A percentile compares a stretch with the other conserved stretches of the same genome.
phyloP scores from a whole-genome alignment of 169 alveolate genomes.

The Cryptosporidium sp. region DNA sequence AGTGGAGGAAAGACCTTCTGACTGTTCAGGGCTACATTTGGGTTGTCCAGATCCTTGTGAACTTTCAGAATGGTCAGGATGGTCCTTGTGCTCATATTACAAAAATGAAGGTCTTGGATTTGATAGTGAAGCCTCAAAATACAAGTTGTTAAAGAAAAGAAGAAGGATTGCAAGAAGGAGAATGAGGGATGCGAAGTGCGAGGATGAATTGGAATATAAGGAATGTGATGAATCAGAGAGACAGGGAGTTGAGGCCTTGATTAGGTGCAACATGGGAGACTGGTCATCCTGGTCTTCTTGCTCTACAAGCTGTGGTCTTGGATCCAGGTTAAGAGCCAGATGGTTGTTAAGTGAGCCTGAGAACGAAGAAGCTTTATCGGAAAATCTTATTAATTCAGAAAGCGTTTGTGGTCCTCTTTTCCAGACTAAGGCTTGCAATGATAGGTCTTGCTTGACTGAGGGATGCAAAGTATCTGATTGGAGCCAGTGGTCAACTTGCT shows the following conservation, averaged over 20 bases:
- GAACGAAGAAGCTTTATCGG: constrained; percentile 44
- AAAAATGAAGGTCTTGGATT: not conserved
- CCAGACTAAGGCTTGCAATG: constrained; percentile 51
- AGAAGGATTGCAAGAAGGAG: not conserved
- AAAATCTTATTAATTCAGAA: constrained; percentile 27
- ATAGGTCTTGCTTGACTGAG: constrained; percentile 46
- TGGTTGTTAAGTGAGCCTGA: constrained; percentile 76
- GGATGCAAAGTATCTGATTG: constrained; percentile 80
- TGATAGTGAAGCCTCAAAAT: not conserved
- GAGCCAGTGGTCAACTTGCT: constrained; percentile 79
- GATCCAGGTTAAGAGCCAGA: constrained; percentile 75
- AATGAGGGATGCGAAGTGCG: constrained; percentile 1
- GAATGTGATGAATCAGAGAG: constrained; percentile 17
- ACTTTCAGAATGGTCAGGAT: constrained; percentile 48
- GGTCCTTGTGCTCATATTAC: constrained; percentile 48
- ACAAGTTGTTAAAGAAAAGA: constrained; percentile 20
- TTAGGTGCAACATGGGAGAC: constrained; percentile 75
- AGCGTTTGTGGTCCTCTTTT: constrained; percentile 65
- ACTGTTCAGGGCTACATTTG: constrained; percentile 6
- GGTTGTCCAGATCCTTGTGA: constrained; percentile 21
- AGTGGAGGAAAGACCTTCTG: constrained; percentile 48
- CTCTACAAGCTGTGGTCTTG: constrained; percentile 78
- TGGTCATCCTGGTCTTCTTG: constrained; percentile 82
- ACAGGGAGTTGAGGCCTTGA: constrained; percentile 27
- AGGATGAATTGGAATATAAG: constrained; percentile 28